Conservation (phyloP, 495 filamentous ascomycete genomes). For the Penicillium alfredii region DNA sequence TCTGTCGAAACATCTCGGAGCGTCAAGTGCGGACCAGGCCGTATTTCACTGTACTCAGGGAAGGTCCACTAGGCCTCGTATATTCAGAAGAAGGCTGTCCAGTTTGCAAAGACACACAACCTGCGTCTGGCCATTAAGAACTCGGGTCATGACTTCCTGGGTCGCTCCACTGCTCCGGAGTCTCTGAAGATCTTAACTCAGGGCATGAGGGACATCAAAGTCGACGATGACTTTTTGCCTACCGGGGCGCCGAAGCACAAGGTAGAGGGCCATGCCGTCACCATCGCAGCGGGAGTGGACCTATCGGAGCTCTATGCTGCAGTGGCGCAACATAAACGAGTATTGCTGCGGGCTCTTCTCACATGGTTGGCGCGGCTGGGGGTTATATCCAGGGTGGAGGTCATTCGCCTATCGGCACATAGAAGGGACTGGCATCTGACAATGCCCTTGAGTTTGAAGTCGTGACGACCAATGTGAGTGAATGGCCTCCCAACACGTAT, state of each 20-base stretch:
- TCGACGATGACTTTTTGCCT: slow-evolving; percentile 26
- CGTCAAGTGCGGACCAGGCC: slow-evolving; percentile 23
- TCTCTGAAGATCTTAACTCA: slow-evolving; percentile 51
- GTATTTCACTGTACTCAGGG: slow-evolving; percentile 36
- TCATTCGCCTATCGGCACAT: slow-evolving; percentile 40
- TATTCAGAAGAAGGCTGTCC: slow-evolving; percentile 35
- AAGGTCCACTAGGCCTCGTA: slow-evolving; percentile 23
- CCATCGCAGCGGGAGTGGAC: slow-evolving; percentile 49
- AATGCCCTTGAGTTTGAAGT: slow-evolving; percentile 33
- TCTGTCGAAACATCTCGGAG: slow-evolving; percentile 41
- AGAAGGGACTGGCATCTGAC: slow-evolving; percentile 34
- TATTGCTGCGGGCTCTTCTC: slow-evolving; percentile 12
- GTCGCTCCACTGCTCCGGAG: slow-evolving; percentile 46
- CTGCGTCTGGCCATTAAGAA: slow-evolving; percentile 48
- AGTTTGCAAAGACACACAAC: slow-evolving; percentile 19
- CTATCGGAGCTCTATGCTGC: slow-evolving; percentile 40
- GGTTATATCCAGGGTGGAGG: slow-evolving; percentile 55
- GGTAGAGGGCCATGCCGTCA: slow-evolving; percentile 40
- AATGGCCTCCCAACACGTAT: neutral
- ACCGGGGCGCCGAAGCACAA: slow-evolving; percentile 7
- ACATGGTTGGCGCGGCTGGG: slow-evolving; percentile 31
- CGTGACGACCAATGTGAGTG: slow-evolving; percentile 34
- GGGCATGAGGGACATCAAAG: slow-evolving; percentile 37
- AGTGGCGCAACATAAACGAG: slow-evolving; percentile 18
- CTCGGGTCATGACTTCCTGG: slow-evolving; percentile 49